Evolutionary conservation across 2,329 filamentous ascomycete genomes (phyloP).

Genomic region (Monilinia fructicola): DNA sequence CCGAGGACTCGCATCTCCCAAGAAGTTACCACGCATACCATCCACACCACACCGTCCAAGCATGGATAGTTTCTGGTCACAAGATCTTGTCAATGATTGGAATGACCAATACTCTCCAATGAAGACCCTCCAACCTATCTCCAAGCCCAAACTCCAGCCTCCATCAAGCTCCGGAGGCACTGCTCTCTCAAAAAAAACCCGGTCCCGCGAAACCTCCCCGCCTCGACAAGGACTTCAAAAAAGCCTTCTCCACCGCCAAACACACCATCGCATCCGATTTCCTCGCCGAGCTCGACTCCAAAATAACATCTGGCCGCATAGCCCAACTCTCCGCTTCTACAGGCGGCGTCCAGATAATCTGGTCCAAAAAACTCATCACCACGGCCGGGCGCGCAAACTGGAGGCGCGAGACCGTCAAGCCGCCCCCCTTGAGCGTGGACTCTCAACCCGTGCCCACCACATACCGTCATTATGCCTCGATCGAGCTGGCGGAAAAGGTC

Average conservation of each 20-base stretch:
- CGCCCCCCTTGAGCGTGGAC: conserved; percentile 30
- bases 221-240: conserved; percentile 49
- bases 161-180: conserved; percentile 4
- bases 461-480: conserved; percentile 65
- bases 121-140: conserved; percentile 45
- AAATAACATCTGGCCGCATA: conserved; percentile 62
- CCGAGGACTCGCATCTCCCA: conserved; percentile 34
- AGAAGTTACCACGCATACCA: conserved; percentile 47
- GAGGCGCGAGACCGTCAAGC: conserved; percentile 58
- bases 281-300: conserved; percentile 65
- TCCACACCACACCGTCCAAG: conserved; percentile 53
- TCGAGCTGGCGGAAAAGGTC: conserved; percentile 87
- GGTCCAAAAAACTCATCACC: conserved; percentile 76
- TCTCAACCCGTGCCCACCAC: conserved; percentile 24
- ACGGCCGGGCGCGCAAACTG: conserved; percentile 76
- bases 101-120: conserved; percentile 60
- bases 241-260: conserved; percentile 62
- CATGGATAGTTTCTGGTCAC: conserved; percentile 60
- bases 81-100: conserved; percentile 60
- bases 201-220: conserved; percentile 42
- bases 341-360: conserved; percentile 69
- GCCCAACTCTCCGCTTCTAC: conserved; percentile 57
- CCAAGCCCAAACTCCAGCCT: conserved; percentile 31
- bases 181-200: conserved; percentile 16
- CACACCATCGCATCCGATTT: conserved; percentile 63